phyloP scores from a whole-genome alignment of 257 asterid species.

The Solanum chiquidenum region DNA sequence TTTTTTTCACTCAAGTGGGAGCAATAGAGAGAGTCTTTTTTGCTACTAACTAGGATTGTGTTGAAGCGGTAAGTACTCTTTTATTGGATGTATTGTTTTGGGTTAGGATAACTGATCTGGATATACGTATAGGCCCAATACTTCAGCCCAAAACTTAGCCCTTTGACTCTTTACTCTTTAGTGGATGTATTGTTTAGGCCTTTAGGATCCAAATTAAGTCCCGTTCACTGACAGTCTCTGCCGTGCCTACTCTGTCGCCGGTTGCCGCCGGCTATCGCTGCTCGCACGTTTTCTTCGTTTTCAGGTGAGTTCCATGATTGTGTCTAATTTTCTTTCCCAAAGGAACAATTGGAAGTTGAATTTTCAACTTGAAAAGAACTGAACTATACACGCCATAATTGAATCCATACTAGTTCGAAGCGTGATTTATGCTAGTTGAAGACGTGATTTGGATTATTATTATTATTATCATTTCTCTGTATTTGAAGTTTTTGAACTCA shows the following conservation, averaged over 20 bases:
- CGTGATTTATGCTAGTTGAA: neutral
- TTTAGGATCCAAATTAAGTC: neutral
- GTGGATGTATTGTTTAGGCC: neutral
- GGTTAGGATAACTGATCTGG: neutral
- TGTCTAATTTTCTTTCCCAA: neutral
- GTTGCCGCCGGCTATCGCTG: neutral
- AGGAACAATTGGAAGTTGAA: neutral
- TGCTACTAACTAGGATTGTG: neutral
- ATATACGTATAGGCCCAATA: neutral
- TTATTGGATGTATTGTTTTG: neutral
- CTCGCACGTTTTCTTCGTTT: neutral
- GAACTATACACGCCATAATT: neutral
- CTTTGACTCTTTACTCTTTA: neutral
- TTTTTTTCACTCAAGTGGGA: neutral
- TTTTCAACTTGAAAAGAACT: neutral
- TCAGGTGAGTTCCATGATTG: neutral
- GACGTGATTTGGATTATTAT: neutral
- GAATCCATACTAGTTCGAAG: neutral
- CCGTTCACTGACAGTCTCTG: neutral
- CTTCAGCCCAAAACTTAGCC: neutral
- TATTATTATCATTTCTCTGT: neutral
- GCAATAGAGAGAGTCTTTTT: neutral
- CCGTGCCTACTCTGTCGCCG: neutral
- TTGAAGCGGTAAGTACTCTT: rapidly evolving
- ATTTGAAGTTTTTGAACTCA: neutral